Percentiles rank a stretch among this genome's conserved stretches.
Conservation (phyloP, 1,284 basidiomycete species). For the Ustilago trichophora region DNA sequence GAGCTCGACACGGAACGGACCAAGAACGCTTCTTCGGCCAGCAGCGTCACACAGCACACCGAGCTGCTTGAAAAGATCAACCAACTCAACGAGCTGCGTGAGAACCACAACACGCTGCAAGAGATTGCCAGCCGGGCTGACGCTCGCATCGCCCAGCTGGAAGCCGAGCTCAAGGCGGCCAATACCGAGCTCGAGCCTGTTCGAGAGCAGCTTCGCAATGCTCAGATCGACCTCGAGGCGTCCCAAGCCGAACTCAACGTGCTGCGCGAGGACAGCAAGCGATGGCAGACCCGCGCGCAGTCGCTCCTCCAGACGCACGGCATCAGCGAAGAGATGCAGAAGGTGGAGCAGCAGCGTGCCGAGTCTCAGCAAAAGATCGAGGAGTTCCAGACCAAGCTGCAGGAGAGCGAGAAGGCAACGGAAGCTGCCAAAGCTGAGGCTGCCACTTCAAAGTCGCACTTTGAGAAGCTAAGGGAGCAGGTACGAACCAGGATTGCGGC, state of each 20-base stretch:
- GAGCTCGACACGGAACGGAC: conserved; percentile 54
- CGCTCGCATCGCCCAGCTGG: conserved; percentile 69
- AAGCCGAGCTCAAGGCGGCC: conserved; percentile 68
- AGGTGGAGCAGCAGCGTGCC: conserved; percentile 58
- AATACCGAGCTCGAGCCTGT: conserved; percentile 78
- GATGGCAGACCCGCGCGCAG: conserved; percentile 84
- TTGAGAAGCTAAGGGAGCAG: conserved; percentile 60
- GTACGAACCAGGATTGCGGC: conserved; percentile 51
- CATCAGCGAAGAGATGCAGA: conserved; percentile 73
- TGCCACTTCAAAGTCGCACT: conserved; percentile 46
- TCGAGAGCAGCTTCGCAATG: conserved; percentile 75
- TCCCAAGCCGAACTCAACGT: conserved; percentile 76
- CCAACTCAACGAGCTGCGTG: conserved; percentile 83
- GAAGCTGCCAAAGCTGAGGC: conserved; percentile 40
- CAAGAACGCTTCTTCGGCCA: conserved; percentile 60
- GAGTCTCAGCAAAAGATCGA: conserved; percentile 47
- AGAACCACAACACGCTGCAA: conserved; percentile 85
- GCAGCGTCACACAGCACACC: conserved; percentile 79
- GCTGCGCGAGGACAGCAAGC: conserved; percentile 79
- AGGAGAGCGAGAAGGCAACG: conserved; percentile 19
- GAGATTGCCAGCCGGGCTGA: conserved; percentile 78
- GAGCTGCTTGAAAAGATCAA: conserved; percentile 88
- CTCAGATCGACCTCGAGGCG: conserved; percentile 79
- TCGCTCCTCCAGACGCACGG: conserved; percentile 85
- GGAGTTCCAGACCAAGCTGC: conserved; percentile 36